A percentile compares a stretch with the other conserved stretches of the same genome.
phyloP scores from a whole-genome alignment of 1,284 basidiomycete species.

The Ustilago nuda region DNA sequence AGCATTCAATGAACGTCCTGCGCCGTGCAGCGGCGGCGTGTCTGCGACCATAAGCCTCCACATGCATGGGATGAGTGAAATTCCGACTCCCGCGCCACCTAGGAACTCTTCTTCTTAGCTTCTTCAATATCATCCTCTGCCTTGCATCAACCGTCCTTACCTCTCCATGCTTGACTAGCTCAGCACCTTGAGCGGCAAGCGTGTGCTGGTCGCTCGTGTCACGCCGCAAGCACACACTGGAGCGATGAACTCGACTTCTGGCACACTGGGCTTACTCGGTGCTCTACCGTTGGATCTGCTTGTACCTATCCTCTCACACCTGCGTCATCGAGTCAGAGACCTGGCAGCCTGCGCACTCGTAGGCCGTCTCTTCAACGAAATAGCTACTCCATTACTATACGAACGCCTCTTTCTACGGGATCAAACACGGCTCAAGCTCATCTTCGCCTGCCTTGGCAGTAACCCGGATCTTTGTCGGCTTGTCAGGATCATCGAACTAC shows the following conservation, averaged over 20 bases:
- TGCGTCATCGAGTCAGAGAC: conserved; percentile 54
- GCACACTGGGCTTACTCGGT: conserved; percentile 25
- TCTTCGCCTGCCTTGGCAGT: conserved; percentile 53
- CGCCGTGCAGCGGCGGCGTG: neutral
- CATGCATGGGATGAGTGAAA: conserved; percentile 12
- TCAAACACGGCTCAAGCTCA: conserved; percentile 56
- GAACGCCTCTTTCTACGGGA: conserved; percentile 63
- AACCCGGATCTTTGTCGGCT: conserved; percentile 46
- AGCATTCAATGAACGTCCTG: neutral
- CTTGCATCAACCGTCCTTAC: neutral
- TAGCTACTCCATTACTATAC: conserved; percentile 61
- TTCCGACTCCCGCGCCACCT: neutral
- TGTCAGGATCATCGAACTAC: conserved; percentile 58
- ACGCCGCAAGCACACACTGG: neutral
- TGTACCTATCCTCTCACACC: conserved; percentile 45
- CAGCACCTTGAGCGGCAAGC: neutral
- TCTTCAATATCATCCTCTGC: conserved; percentile 5
- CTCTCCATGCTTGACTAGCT: neutral
- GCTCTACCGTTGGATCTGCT: conserved; percentile 60
- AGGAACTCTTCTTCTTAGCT: neutral
- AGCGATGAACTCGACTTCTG: conserved; percentile 8
- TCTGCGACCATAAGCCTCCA: conserved; percentile 21
- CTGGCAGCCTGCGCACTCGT: conserved; percentile 57
- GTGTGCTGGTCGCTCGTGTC: conserved; percentile 20
- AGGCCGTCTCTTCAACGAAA: conserved; percentile 33